Conservation (phyloP, 768 basidiomycete genomes). For the Coprinellus micaceus region DNA sequence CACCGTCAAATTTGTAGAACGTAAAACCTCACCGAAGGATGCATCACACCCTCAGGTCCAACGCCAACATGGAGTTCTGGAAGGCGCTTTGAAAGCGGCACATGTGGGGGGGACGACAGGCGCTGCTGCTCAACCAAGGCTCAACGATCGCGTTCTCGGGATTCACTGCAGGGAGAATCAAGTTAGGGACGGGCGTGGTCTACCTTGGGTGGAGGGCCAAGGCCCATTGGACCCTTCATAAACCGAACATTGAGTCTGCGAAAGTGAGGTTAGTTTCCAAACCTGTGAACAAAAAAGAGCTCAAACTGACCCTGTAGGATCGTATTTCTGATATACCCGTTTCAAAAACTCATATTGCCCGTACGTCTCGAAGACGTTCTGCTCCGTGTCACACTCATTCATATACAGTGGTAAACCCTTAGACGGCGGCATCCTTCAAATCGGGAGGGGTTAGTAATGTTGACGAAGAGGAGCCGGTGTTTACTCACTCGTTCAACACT, state of each 20-base stretch:
- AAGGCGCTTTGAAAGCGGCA: too few relatives aligned
- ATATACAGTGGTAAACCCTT: slow-evolving; percentile 38
- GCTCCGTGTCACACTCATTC: slow-evolving; percentile 36
- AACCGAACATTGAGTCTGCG: slow-evolving; percentile 7
- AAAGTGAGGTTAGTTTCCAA: not conserved
- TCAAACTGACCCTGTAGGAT: slow-evolving; percentile 34
- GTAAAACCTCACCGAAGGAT: too few relatives aligned
- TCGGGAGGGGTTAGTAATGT: not conserved
- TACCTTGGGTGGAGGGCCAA: not conserved
- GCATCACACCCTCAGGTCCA: too few relatives aligned
- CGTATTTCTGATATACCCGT: slow-evolving; percentile 39
- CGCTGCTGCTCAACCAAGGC: too few relatives aligned
- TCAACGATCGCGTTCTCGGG: too few relatives aligned
- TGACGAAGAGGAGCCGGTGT: not conserved
- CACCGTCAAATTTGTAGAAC: too few relatives aligned
- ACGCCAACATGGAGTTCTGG: too few relatives aligned
- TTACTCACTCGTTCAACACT: slow-evolving; percentile 29
- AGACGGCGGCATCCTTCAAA: slow-evolving; percentile 31
- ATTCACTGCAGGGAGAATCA: too few relatives aligned
- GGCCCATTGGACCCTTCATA: slow-evolving; percentile 6
- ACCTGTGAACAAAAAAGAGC: too few relatives aligned
- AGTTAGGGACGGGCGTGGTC: too few relatives aligned
- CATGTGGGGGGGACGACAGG: too few relatives aligned
- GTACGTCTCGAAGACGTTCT: slow-evolving; percentile 39
- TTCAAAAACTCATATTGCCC: slow-evolving; percentile 34